Evolutionary conservation across 1,139 yeast genomes (phyloP).

Genomic region (Suzukiozyma palmioleophila): DNA sequence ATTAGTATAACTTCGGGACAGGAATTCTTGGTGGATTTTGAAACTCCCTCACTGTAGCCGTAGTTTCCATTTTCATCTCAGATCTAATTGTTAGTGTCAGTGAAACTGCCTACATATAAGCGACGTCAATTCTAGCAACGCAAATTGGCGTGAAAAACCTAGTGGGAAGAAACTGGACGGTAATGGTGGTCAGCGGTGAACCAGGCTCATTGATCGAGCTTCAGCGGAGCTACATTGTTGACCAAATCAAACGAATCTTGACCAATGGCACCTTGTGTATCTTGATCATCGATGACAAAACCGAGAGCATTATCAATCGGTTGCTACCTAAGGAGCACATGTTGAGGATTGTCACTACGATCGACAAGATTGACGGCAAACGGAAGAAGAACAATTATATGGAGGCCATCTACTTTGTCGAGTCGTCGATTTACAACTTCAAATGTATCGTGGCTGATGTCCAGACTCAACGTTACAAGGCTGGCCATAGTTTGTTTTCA

Average conservation of each 20-base stretch:
- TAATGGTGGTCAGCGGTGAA: constrained; percentile 20
- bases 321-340: constrained; percentile 35
- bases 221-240: constrained; percentile 33
- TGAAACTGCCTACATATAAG: too few species aligned
- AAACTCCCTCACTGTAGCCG: too few species aligned
- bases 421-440: constrained; percentile 33
- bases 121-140: too few species aligned
- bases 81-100: too few species aligned
- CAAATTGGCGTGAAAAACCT: background rate
- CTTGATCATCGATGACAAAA: constrained; percentile 34
- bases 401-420: constrained; percentile 41
- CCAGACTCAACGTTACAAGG: constrained; percentile 32
- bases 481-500: constrained; percentile 36
- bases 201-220: constrained; percentile 31
- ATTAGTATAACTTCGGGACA: too few species aligned
- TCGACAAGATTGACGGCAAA: constrained; percentile 35
- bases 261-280: constrained; percentile 33
- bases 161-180: background rate
- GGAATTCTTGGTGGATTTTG: too few species aligned
- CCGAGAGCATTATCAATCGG: constrained; percentile 31
- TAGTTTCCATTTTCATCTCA: too few species aligned
- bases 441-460: constrained; percentile 43
- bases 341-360: constrained; percentile 37
- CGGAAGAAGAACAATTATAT: constrained; percentile 35
- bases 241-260: constrained; percentile 31